Conservation (phyloP, 495 filamentous ascomycete genomes). For the Lindgomyces ingoldianus region DNA sequence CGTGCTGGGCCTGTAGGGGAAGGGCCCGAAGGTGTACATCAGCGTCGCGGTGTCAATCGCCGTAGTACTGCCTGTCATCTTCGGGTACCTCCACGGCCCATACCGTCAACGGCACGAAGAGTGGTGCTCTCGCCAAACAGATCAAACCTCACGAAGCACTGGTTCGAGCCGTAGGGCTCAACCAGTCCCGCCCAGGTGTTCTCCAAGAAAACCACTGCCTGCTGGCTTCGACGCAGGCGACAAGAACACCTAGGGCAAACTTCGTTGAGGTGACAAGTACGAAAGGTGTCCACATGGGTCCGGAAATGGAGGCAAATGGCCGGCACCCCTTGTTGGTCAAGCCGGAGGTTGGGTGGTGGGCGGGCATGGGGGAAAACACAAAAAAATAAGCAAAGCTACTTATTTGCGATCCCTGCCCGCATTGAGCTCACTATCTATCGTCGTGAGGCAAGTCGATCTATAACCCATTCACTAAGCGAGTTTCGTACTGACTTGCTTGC, state of each 20-base stretch:
- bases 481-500: neutral
- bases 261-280: neutral
- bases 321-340: neutral
- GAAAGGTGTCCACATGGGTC: neutral
- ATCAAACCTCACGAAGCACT: neutral
- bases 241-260: neutral
- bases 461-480: neutral
- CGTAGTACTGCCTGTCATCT: neutral
- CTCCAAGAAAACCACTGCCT: neutral
- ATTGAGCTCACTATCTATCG: neutral
- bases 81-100: neutral
- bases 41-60: neutral
- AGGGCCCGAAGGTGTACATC: neutral
- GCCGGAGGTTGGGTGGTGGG: neutral
- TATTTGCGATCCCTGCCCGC: neutral
- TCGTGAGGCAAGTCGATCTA: neutral
- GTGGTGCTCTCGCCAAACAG: neutral
- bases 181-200: neutral
- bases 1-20: neutral
- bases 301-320: neutral
- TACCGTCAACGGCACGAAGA: neutral
- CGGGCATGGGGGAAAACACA: neutral
- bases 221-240: neutral
- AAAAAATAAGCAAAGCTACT: conserved; percentile 1
- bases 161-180: neutral